Evolutionary conservation across 2,329 filamentous ascomycete species (phyloP), one percentile per base, ranked within the genome.

Genomic region (Fusarium chlamydosporum): DNA sequence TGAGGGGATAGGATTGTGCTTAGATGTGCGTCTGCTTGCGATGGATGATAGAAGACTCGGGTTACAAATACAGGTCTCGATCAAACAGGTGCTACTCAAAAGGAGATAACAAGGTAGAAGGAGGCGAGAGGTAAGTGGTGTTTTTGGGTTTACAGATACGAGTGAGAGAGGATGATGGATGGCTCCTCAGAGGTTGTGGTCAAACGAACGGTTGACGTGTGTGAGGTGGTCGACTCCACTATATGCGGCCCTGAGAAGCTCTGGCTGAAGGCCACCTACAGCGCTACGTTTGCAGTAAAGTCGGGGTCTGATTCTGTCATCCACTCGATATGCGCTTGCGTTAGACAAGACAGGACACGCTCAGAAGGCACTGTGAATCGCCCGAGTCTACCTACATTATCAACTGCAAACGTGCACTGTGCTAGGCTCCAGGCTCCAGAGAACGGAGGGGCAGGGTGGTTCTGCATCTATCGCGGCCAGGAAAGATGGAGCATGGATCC

Each of bases 151-250:
- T 57, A 54, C 61, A 65, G 53, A 62, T 48, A 64, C 45, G 45
- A 63, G 58, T 45, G 57, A 57, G 63, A 56, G 51, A 59, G 53
- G 65, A 51, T 64, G 66, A 60, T 48, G 45, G 29, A 47, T 47
- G 65, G 70, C 26, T 42, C 65, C 45, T 66, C 48, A 61, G 52
- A 41, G 56, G 29, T 67, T 47, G 51, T 59, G 50, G 63, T 67
- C 70, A 56, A 48, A 58, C 51, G 55, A 43, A 43, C 47, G 61
- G 70, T 71, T 72, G 71, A 71, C 64, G 67, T 72, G 71, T 68
- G 59, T 50, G 61, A 50, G 61, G 59, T 68, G 64, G 67, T 61
- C 61, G 55, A 68, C 65, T 65, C 61, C 59, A 64, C 61, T 64
- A 50, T 57, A 27, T 63, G 61, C 61, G 51, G 61, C 58, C 43